Evolutionary conservation across 2,329 filamentous ascomycete species (phyloP), one percentile per base, ranked within the genome.

Genomic region (Emergomyces orientalis): DNA sequence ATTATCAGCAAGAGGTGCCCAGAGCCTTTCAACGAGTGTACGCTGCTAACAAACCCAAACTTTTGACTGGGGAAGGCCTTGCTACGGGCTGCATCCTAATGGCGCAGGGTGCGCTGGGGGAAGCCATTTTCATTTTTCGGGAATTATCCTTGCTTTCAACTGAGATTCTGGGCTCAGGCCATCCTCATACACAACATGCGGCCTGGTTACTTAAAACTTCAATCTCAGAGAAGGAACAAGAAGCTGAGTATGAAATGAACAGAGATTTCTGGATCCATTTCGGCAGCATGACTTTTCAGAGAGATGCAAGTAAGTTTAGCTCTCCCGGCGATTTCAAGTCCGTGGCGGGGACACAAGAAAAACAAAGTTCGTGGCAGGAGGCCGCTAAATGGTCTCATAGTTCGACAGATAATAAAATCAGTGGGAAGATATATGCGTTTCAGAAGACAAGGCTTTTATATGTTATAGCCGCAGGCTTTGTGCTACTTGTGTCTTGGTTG

Each of bases 241-340:
- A 30, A 7, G 25, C 49, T 27, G 49, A 32, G 17, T 17, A 32
- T 52, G 49, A 17, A 32, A 52, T 8, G 17, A 52, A 19, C 13
- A 25, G 49, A n/a, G 49, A 52, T 27, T 52, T 52, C 27, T 52
- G 49, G 49, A 52, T 52, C 27, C 49, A 52, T 52, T 52, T 52
- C 27, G 49, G 49, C 13, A 17, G 49, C 27, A 6, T 52, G 27
- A 52, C 49, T 3, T 52, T 52, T 52, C 49, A 32, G 49, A 52
- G 49, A n/a, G 49, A 52, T 32, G 25, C 19, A 7, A 32, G 13
- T 19, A 52, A 1, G 19, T 52, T 52, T 17, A 32, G 25, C 27
- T 17, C 22, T 19, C 43, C 43, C 9, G 19, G 25, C 11, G 13
- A 32, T 30, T 17, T 27, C 25, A 32, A 52, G 22, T 19, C 49